Evolutionary conservation across 306 rosid species (phyloP).

Genomic region (Acacia melanoxylon): DNA sequence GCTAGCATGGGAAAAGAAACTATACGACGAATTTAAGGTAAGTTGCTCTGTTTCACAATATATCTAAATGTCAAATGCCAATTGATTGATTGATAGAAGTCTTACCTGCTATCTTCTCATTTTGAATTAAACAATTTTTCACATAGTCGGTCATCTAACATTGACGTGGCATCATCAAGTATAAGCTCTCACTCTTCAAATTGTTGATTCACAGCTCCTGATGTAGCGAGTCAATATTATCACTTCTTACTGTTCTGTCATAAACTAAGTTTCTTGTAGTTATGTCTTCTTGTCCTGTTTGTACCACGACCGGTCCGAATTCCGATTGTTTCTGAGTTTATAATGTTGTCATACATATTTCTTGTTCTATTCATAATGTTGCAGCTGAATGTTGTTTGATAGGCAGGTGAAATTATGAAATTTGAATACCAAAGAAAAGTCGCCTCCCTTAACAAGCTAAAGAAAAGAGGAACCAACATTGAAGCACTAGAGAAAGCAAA

Average conservation of each 20-base stretch:
- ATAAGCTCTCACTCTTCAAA: background rate
- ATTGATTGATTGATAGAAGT: background rate
- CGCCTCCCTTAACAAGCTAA: slow-evolving; percentile 65
- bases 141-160: slow-evolving; percentile 2
- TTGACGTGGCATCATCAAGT: background rate
- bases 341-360: background rate
- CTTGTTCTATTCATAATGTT: slow-evolving; percentile 10
- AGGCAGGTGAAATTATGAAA: slow-evolving; percentile 97
- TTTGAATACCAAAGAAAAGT: slow-evolving; percentile 87
- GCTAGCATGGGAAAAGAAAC: slow-evolving; percentile 98
- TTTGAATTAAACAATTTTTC: background rate
- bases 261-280: background rate
- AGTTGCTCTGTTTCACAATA: background rate
- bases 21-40: slow-evolving; percentile 96
- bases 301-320: background rate
- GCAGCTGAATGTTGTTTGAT: slow-evolving; percentile 37
- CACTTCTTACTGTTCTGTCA: background rate
- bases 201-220: background rate
- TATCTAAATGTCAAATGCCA: background rate
- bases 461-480: slow-evolving; percentile 63
- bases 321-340: slow-evolving; percentile 1
- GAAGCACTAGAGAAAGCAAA: slow-evolving; percentile 89
- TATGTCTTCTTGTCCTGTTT: slow-evolving; percentile 1
- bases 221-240: background rate
- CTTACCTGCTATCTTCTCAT: background rate